Evolutionary conservation across 495 filamentous ascomycete genomes (phyloP), one percentile per base, ranked within the genome.

Genomic region (Daldinia decipiens): DNA sequence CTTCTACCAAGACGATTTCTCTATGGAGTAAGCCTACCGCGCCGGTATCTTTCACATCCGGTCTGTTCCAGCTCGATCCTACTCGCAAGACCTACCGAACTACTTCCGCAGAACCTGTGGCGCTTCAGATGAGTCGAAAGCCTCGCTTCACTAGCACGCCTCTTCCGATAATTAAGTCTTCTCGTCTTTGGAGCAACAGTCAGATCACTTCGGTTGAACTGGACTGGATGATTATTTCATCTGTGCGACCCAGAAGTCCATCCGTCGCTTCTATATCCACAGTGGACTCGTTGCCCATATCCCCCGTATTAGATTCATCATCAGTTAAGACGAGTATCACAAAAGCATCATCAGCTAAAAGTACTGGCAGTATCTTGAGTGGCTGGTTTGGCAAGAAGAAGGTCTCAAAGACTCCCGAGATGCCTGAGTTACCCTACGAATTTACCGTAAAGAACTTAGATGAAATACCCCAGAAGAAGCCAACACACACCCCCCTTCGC

Each of bases 211-310:
- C 65, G 3, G 45, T 39, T 36, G 64, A 74, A 54, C 50, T 66
- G 9, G 68, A 78, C 39, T 82, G 81, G 81, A 79, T 81, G 24
- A 59, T 66, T 9, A 70, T 74, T 38, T 67, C 67, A 59, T 74
- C 71, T 36, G 59, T 70, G 12, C 67, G 54, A 47, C 62, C 68
- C 5, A 39, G 40, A 21, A 66, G 52, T 51, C 67, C 71, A 24
- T 71, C 63, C 27, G 24, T 70, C 38, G 34, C 64, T 43, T 68
- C 70, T 12, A 40, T 60, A 34, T 67, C 67, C 15, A 67, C 51
- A 32, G 29, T 38, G 26, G 68, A 67, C 47, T 66, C 65, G 13
- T 38, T 62, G 15, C 67, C 67, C 11, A 53, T 62, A 31, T 60
- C 66, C 7, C 68, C 62, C 9, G 34, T 60, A 7, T 43, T 62